These are phyloP conservation scores for Ogataea salicorniae DNA, from an alignment of 805 yeast species.

Conservation along the genomic window DNA sequence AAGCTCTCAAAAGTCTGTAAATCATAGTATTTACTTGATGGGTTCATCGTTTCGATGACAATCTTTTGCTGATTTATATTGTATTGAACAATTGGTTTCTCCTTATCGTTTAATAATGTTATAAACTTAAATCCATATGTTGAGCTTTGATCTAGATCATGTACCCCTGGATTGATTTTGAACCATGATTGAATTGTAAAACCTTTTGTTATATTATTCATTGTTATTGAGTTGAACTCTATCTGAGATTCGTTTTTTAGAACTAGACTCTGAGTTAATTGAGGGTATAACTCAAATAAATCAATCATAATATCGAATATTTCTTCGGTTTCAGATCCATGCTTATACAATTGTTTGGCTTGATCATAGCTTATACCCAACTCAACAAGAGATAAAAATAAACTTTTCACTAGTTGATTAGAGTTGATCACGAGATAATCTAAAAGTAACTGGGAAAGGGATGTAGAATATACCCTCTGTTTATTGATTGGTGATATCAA, in stretches of 20 bases:
- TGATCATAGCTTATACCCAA: constrained; percentile 16
- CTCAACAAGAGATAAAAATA: constrained; percentile 12
- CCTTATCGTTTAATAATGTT: constrained; percentile 1
- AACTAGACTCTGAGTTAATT: constrained; percentile 7
- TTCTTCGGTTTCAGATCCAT: constrained; percentile 2
- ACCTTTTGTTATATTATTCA: constrained; percentile 12
- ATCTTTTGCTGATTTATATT: constrained; percentile 13
- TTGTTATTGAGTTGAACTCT: constrained; percentile 5
- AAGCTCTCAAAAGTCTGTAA: constrained; percentile 24
- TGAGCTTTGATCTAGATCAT: background rate
- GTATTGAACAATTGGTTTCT: constrained; percentile 11
- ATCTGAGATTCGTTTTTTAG: constrained; percentile 9
- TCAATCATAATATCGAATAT: constrained; percentile 1
- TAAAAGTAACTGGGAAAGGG: constrained; percentile 8
- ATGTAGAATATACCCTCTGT: constrained; percentile 9
- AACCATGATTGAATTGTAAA: constrained; percentile 26
- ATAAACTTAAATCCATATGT: constrained; percentile 2
- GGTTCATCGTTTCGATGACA: constrained; percentile 7
- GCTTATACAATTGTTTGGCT: constrained; percentile 7
- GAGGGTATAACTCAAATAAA: constrained; percentile 4
- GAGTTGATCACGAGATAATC: background rate
- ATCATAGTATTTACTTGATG: constrained; percentile 1
- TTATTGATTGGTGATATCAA: constrained; percentile 20
- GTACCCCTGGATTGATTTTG: constrained; percentile 8
- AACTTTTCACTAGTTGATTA: background rate